A percentile compares a stretch with the other conserved stretches of the same genome.
Evolutionary conservation across 371 early-diverging fungal genomes (phyloP).

Genomic region (Phascolomyces articulosus): DNA sequence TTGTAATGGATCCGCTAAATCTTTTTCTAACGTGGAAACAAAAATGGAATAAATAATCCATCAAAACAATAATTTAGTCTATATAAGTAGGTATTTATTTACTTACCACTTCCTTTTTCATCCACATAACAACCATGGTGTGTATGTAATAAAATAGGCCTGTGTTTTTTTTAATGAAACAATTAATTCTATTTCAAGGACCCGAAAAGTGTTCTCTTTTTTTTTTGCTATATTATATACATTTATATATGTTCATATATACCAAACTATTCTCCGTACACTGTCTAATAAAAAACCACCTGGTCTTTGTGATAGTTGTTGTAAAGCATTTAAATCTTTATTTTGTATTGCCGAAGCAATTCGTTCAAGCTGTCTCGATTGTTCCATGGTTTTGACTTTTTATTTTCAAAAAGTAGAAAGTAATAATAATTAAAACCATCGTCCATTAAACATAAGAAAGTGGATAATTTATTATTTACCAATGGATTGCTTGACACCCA

Average conservation of each 20-base stretch:
- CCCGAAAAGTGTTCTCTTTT: no score
- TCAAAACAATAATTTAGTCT: no score
- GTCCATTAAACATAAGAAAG: no score
- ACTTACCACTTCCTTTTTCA: conserved; percentile 54
- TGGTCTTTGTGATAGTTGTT: conserved; percentile 32
- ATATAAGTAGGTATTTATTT: no score
- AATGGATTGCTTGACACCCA: conserved; percentile 31
- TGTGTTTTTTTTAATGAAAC: not conserved
- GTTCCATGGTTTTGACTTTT: conserved; percentile 34
- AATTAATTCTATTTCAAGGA: not conserved
- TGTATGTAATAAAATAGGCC: conserved; percentile 58
- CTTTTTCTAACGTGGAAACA: conserved; percentile 34
- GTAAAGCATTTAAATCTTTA: conserved; percentile 32
- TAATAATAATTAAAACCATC: no score
- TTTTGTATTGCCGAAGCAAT: conserved; percentile 35
- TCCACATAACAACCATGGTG: conserved; percentile 52
- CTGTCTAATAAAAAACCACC: conserved; percentile 44
- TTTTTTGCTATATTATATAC: not conserved
- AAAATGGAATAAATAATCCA: not conserved
- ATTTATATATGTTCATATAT: conserved; percentile 8
- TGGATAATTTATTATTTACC: conserved; percentile 15
- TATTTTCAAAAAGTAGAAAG: no score
- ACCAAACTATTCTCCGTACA: conserved; percentile 46
- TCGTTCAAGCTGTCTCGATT: conserved; percentile 30
- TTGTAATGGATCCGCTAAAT: conserved; percentile 50